Conservation (phyloP, 2,329 filamentous ascomycete genomes). For the Colletotrichum orbiculare region DNA sequence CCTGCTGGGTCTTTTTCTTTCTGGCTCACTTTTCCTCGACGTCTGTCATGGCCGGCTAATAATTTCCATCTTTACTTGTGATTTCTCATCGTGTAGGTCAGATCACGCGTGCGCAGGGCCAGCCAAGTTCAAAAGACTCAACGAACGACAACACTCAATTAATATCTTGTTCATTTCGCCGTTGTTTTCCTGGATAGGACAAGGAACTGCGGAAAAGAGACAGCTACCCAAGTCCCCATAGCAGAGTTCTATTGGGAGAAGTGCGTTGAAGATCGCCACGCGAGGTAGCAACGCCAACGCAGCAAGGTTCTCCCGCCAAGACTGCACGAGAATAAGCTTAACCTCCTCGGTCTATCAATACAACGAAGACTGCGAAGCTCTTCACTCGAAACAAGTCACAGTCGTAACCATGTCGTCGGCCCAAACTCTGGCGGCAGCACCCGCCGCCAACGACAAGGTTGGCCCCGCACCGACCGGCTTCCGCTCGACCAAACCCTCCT, state of each 20-base stretch:
- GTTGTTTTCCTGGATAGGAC: not conserved
- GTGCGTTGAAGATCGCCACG: not conserved
- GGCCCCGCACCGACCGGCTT: conserved; percentile 2
- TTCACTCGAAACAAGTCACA: not conserved
- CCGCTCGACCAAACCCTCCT: conserved; percentile 10
- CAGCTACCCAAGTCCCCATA: no score
- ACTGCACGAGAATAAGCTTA: conserved; percentile 1
- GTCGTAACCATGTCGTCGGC: conserved; percentile 7
- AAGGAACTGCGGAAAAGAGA: no score
- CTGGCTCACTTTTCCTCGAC: not conserved
- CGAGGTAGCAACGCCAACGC: conserved; percentile 8
- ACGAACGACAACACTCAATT: conserved; percentile 1
- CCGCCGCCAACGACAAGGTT: conserved; percentile 9
- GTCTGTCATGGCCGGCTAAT: conserved; percentile 6
- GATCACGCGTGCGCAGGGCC: no score
- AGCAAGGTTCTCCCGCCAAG: conserved; percentile 19
- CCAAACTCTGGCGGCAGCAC: not conserved
- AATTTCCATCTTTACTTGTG: conserved; percentile 6
- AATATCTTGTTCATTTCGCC: conserved; percentile 15
- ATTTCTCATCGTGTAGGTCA: not conserved
- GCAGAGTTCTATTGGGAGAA: not conserved
- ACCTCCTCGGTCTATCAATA: conserved; percentile 2
- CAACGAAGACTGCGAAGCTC: not conserved
- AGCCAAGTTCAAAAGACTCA: no score
- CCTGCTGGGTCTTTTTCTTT: no score